Percentiles rank a stretch among this genome's conserved stretches.
Conservation (phyloP, 257 asterid genomes). For the Forsythia suspensa region DNA sequence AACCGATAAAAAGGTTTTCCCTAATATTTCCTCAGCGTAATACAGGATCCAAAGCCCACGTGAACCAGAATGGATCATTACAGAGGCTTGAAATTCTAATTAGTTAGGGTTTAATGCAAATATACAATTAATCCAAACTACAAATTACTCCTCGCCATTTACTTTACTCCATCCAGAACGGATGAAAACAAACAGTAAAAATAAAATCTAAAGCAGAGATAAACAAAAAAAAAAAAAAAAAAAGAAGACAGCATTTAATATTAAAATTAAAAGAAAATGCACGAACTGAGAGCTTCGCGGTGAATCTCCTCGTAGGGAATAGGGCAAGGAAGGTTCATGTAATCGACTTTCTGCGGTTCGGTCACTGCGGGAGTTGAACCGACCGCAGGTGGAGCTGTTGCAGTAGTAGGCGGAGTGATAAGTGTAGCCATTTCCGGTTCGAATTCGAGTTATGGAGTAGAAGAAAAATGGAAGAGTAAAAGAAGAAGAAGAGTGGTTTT, state of each 20-base stretch:
- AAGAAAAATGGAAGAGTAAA: neutral
- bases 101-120: conserved; percentile 16
- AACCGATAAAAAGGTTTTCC: too few species aligned
- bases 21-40: too few species aligned
- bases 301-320: conserved; percentile 94
- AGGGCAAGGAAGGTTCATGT: conserved; percentile 82
- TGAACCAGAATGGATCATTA: too few species aligned
- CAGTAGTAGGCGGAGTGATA: conserved; percentile 44
- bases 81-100: too few species aligned
- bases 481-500: conserved; percentile 31
- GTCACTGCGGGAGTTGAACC: conserved; percentile 39
- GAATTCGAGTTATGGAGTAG: neutral
- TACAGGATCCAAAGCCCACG: too few species aligned
- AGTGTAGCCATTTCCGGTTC: conserved; percentile 56
- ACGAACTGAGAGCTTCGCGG: conserved; percentile 92
- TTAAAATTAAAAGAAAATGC: conserved; percentile 4
- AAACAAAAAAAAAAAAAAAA: neutral
- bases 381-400: conserved; percentile 37
- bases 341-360: conserved; percentile 63
- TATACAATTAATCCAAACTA: neutral
- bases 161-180: neutral
- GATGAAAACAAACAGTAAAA: neutral
- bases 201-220: conserved; percentile 4
- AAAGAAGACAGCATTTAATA: neutral
- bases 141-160: neutral